Conservation (phyloP, 176 grass and related monocot species). For the Triticum turgidum region DNA sequence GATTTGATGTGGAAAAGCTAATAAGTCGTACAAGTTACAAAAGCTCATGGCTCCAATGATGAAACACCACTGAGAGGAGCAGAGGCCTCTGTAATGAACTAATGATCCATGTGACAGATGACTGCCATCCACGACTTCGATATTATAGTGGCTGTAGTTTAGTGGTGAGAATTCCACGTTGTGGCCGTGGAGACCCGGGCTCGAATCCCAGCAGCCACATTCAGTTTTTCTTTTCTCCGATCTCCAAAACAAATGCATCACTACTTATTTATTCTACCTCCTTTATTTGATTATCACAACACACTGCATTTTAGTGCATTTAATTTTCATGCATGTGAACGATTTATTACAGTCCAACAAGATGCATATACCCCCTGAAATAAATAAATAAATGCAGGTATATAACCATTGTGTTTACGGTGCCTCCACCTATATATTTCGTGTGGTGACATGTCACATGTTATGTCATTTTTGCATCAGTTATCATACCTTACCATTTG, state of each 20-base stretch:
- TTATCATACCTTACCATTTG: background rate
- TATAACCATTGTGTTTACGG: no score
- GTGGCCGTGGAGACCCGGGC: conserved; percentile 89
- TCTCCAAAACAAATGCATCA: no score
- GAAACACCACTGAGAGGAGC: no score
- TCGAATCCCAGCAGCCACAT: conserved; percentile 87
- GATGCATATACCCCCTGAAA: no score
- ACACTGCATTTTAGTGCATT: conserved; percentile 3
- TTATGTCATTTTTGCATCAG: no score
- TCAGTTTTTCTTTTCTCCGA: background rate
- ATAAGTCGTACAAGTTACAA: background rate
- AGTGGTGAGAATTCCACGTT: conserved; percentile 95
- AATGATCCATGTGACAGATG: background rate
- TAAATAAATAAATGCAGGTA: no score
- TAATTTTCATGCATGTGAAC: background rate
- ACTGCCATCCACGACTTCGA: background rate
- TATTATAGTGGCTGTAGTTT: conserved; percentile 72
- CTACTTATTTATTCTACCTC: background rate
- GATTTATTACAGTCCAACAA: no score
- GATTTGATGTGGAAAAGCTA: background rate
- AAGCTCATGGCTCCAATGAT: background rate
- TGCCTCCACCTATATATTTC: no score
- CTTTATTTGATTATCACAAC: background rate
- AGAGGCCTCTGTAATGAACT: background rate
- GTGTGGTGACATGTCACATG: no score